Evolutionary conservation across 73 alveolate species (phyloP).

Genomic region (Paramecium caudatum): DNA sequence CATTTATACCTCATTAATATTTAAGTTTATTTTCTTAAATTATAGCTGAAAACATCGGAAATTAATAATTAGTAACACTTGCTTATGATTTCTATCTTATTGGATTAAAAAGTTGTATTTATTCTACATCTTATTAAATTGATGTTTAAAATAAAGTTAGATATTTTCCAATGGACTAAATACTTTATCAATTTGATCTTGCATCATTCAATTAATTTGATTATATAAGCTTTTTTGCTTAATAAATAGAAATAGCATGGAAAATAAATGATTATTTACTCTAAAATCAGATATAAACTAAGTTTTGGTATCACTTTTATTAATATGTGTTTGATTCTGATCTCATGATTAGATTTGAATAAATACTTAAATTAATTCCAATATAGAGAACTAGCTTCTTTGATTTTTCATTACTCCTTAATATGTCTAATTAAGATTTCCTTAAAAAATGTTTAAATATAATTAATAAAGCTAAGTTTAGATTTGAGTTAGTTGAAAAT

Average conservation of each 20-base stretch:
- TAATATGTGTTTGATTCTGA: conserved; percentile 5
- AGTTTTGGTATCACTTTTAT: neutral
- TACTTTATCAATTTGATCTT: conserved; percentile 25
- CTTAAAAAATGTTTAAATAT: conserved; percentile 28
- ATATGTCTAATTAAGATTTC: neutral
- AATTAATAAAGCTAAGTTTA: neutral
- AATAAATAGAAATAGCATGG: neutral
- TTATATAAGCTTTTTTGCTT: neutral
- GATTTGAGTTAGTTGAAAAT: neutral
- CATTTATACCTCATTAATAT: neutral
- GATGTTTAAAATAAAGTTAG: neutral
- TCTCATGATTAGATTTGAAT: conserved; percentile 7
- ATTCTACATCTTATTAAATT: neutral
- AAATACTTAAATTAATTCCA: neutral
- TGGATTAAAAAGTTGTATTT: conserved; percentile 4
- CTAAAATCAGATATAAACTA: neutral
- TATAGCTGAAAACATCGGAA: neutral
- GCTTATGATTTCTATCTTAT: conserved; percentile 1
- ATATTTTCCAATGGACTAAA: neutral
- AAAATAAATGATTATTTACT: neutral
- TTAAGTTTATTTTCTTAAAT: neutral
- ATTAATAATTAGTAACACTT: neutral
- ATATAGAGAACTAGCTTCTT: conserved; percentile 6
- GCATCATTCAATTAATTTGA: neutral
- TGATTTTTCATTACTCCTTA: neutral